These are phyloP conservation scores for Lentinula edodes DNA, from an alignment of 768 basidiomycete species.

Conservation along the genomic window DNA sequence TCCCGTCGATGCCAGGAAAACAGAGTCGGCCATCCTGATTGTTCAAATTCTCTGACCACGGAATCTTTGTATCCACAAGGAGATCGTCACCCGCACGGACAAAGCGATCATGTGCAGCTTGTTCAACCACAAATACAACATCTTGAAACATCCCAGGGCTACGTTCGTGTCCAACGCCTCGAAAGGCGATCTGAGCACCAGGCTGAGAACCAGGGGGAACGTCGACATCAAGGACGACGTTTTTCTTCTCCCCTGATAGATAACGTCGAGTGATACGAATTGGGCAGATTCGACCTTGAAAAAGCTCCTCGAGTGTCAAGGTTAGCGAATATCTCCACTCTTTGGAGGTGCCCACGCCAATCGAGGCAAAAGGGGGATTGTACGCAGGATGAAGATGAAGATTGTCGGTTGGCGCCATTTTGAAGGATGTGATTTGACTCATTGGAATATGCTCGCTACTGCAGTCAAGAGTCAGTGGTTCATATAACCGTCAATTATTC, in stretches of 20 bases:
- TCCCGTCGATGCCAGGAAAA: slow-evolving; percentile 55
- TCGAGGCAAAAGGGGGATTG: slow-evolving; percentile 33
- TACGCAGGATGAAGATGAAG: slow-evolving; percentile 19
- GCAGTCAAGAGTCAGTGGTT: background rate
- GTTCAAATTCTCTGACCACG: slow-evolving; percentile 47
- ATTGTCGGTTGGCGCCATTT: slow-evolving; percentile 5
- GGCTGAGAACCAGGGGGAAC: slow-evolving; percentile 57
- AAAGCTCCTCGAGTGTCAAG: slow-evolving; percentile 58
- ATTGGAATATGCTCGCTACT: background rate
- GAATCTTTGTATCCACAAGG: slow-evolving; percentile 46
- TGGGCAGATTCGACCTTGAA: slow-evolving; percentile 45
- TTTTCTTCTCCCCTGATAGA: slow-evolving; percentile 41
- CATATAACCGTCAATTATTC: background rate
- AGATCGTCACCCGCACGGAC: slow-evolving; percentile 53
- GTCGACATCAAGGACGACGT: slow-evolving; percentile 53
- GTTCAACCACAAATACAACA: slow-evolving; percentile 60
- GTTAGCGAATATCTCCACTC: slow-evolving; percentile 68
- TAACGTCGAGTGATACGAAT: slow-evolving; percentile 58
- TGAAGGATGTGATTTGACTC: slow-evolving; percentile 1
- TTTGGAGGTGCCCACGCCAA: slow-evolving; percentile 37
- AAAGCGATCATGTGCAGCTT: slow-evolving; percentile 53
- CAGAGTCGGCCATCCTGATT: slow-evolving; percentile 43
- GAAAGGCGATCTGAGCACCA: slow-evolving; percentile 56
- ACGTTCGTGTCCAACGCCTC: slow-evolving; percentile 63
- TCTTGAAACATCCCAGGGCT: slow-evolving; percentile 54